Evolutionary conservation across 805 yeast species (phyloP).

Genomic region (Nakazawaea ernobii): DNA sequence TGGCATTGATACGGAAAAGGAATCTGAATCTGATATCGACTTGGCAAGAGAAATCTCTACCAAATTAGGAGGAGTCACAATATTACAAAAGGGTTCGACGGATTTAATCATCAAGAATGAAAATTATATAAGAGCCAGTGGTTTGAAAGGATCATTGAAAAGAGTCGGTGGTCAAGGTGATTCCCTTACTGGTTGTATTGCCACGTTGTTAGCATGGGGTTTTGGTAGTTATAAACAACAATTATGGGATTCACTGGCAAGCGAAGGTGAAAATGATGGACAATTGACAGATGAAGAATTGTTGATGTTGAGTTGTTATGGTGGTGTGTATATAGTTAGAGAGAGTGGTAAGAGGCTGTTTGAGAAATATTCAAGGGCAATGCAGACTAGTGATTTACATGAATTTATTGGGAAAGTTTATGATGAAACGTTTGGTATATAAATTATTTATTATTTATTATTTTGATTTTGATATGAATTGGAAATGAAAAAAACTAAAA

Average conservation of each 20-base stretch:
- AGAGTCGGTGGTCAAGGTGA: conserved; percentile 98
- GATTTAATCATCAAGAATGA: conserved; percentile 60
- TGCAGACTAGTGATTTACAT: conserved; percentile 83
- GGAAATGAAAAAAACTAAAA: too few relatives aligned
- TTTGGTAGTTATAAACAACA: conserved; percentile 50
- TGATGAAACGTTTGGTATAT: not conserved
- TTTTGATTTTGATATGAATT: too few relatives aligned
- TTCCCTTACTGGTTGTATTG: conserved; percentile 80
- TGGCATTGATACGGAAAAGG: conserved; percentile 25
- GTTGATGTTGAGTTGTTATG: conserved; percentile 54
- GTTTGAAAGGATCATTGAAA: conserved; percentile 58
- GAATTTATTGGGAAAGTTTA: conserved; percentile 41
- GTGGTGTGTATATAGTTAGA: conserved; percentile 66
- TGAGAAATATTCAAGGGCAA: conserved; percentile 58
- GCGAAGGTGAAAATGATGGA: conserved; percentile 14
- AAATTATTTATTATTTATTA: too few relatives aligned
- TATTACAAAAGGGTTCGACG: conserved; percentile 66
- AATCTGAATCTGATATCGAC: conserved; percentile 14
- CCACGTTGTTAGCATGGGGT: conserved; percentile 79
- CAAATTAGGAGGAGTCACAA: conserved; percentile 47
- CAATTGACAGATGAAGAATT: conserved; percentile 23
- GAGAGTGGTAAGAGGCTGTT: conserved; percentile 62
- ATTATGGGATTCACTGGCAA: conserved; percentile 48
- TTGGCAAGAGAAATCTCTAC: conserved; percentile 40
- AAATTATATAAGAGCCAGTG: conserved; percentile 31